Evolutionary conservation across 2,329 filamentous ascomycete genomes (phyloP), one percentile per base, ranked within the genome.

Genomic region (Penicillium sp.): DNA sequence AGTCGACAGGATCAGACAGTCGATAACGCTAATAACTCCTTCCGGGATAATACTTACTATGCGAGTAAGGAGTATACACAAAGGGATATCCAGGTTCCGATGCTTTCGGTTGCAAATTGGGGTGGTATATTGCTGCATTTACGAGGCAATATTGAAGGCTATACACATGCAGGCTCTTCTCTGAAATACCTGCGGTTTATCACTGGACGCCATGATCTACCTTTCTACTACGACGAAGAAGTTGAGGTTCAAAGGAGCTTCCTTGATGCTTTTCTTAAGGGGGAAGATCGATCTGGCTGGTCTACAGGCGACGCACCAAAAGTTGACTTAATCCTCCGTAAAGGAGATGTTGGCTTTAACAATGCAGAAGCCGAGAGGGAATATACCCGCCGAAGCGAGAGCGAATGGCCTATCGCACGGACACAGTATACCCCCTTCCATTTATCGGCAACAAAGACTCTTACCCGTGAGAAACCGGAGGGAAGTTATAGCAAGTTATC

Each of bases 111-210:
- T 29, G 27, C 27, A 1, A 29, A 29, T 29, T 29, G 27, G 27
- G 27, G 27, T 11, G 27, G 27, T 4, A 29, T 29, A 11, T 29
- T 29, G 27, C 11, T 29, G 27, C 27, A 29, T 3, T 29, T 29
- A 4, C 27, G 27, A 0, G 27, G 27, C 27, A 29, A 29, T 11
- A 29, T 29, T 29, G 27, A 29, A 4, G 27, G 27, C 9, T 29
- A 29, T 11, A 29, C 27, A 4, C 27, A 29, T 1, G 87, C 88
- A 0, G 85, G 86, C 0, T 90, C 87, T 0, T 78, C 85, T 57
- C 77, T 86, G 59, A 91, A 91, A 70, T 91, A 88, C 62, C 78
- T 91, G 0, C 82, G 88, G 6, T 85, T 90, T 68, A 88, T 90
- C 65, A 86, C 83, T 0, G 88, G 88, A 1, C 81, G 88, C 0